Percentiles rank a stretch among this genome's conserved stretches.
Conservation (phyloP, 345 rosid species). For the Syzygium jambos region DNA sequence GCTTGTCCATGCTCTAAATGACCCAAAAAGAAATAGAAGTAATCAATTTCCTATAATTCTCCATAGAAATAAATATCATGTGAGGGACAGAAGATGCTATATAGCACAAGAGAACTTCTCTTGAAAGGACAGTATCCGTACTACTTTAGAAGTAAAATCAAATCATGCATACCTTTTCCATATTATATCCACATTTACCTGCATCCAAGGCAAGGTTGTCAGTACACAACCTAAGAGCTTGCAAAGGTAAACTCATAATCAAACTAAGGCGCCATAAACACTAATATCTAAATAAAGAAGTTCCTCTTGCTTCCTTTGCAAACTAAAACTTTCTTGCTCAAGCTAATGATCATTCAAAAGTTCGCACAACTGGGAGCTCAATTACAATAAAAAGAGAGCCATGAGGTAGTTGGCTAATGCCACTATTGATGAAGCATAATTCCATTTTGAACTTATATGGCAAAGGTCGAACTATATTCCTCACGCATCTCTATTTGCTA, state of each 20-base stretch:
- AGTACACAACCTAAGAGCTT: constrained; percentile 1
- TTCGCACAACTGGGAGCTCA: neutral
- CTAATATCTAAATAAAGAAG: neutral
- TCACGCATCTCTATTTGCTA: neutral
- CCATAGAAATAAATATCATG: neutral
- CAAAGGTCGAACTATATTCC: neutral
- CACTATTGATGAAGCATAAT: neutral
- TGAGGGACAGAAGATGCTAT: neutral
- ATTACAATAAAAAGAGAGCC: neutral
- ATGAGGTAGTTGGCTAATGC: neutral
- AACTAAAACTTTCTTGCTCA: neutral
- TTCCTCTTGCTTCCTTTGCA: neutral
- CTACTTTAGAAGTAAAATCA: neutral
- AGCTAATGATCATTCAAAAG: neutral
- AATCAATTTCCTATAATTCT: neutral
- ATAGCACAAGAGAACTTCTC: neutral
- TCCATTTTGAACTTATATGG: neutral
- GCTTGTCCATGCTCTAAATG: constrained; percentile 41
- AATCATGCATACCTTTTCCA: constrained; percentile 33
- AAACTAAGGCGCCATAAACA: neutral
- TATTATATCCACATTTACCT: constrained; percentile 47
- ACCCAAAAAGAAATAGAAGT: neutral
- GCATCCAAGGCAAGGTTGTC: constrained; percentile 17
- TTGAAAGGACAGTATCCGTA: neutral
- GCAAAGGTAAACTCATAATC: neutral